Base-by-base conservation (phyloP, 345 rosid species). In the Erysimum cheiranthoides region DNA sequence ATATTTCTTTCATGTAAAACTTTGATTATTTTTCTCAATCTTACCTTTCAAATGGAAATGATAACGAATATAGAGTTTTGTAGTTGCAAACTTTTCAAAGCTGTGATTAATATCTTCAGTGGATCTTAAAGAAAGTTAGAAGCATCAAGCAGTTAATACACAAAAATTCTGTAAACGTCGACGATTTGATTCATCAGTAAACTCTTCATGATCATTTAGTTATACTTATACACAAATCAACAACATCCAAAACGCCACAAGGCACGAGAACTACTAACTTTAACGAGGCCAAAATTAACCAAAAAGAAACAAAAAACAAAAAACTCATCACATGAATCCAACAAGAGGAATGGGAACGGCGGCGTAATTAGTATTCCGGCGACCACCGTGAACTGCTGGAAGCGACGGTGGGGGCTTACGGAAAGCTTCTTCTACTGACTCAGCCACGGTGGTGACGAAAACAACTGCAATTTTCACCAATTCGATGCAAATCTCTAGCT, bases 311-410 rank as follows among this genome's bases (percentile, higher is more conserved):
- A 8, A 40, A 30, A 10, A 61, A 16, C 10, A 21, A 47, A 34
- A 69, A 68, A 17, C 71, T 78, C 74, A 87, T 10, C 84, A 86
- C 71, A 90, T 40, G 68, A 86, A 78, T 10, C 87, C 91, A 68
- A 86, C 71, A 35, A 84, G 78, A 14, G 90, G 86, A 54, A 68
- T 58, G 3, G 85, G n/a, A 46, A 75, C 73, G 17, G 6, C 45
- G 9, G 64, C 66, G 75, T 74, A 75, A 58, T 2, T 47, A 21
- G 25, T 21, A 39, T 73, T 58, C 36, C 73, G 77, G 16, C 31
- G 64, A 78, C 65, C 64, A 52, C 50, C 66, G 4, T 42, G 56
- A 43, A 42, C 78, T 13, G 56, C 30, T 0, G 76, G 75, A 63
- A 45, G 35, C n/a, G 47, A 16, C 34, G 66, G 54, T 35, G 11